Conservation (phyloP, 2,329 filamentous ascomycete species). For the Cladobotryum protrusum region DNA sequence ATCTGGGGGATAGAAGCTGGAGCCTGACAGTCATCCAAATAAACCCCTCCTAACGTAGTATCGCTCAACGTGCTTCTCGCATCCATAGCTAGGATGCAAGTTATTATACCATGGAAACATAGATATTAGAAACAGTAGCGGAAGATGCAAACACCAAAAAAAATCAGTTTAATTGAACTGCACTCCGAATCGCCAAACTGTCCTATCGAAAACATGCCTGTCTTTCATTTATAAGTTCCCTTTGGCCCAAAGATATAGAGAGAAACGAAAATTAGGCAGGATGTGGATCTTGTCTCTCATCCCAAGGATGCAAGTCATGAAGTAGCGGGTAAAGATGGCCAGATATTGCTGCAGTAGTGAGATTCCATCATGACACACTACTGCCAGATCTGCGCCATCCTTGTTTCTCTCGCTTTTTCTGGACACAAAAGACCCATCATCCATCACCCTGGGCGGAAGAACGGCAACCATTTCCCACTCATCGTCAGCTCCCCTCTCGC, state of each 20-base stretch:
- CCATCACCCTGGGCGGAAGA: not conserved
- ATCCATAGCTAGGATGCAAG: too few species aligned
- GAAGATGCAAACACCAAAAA: not conserved
- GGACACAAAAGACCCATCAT: not conserved
- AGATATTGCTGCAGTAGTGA: not conserved
- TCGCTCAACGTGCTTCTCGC: too few species aligned
- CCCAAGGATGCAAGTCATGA: slow-evolving; percentile 14
- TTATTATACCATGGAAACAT: too few species aligned
- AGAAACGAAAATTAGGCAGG: slow-evolving; percentile 15
- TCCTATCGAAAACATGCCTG: slow-evolving; percentile 41
- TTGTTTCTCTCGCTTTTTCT: not conserved
- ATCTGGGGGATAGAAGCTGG: too few species aligned
- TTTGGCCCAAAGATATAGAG: slow-evolving; percentile 26
- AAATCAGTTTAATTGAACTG: slow-evolving; percentile 34
- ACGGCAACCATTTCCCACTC: not conserved
- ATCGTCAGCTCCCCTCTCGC: not conserved
- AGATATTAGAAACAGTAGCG: too few species aligned
- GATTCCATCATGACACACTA: not conserved
- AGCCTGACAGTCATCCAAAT: too few species aligned
- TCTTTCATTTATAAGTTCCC: slow-evolving; percentile 31
- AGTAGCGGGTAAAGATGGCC: slow-evolving; percentile 6
- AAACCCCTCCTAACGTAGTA: too few species aligned
- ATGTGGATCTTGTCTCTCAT: slow-evolving; percentile 16
- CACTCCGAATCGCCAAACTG: slow-evolving; percentile 46
- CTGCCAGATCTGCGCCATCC: not conserved